Evolutionary conservation across 2,329 filamentous ascomycete species (phyloP).

Genomic region (Colletotrichum sidae): DNA sequence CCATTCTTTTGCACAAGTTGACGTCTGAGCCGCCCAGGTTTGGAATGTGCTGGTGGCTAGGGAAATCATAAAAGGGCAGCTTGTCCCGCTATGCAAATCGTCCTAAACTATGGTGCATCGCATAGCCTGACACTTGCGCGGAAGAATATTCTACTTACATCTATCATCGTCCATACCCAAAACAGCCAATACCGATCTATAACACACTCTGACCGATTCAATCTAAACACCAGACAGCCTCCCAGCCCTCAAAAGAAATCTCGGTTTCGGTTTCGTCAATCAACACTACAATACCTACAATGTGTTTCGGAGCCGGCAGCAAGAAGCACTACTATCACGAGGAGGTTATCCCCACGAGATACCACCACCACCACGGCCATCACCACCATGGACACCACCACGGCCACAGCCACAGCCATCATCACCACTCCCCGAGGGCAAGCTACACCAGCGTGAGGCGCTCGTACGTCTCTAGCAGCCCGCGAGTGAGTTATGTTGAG

Average conservation of each 20-base stretch:
- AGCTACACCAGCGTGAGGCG: conserved; percentile 56
- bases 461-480: conserved; percentile 52
- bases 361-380: conserved; percentile 48
- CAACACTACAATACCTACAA: conserved; percentile 39
- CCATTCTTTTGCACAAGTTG: conserved; percentile 6
- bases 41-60: background rate
- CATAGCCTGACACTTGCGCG: conserved; percentile 22
- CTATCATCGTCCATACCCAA: background rate
- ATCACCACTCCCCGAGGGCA: conserved; percentile 52
- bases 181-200: background rate
- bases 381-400: conserved; percentile 49
- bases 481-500: conserved; percentile 54
- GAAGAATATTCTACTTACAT: conserved; percentile 30
- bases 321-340: conserved; percentile 68
- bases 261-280: too few species aligned
- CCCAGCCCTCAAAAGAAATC: background rate
- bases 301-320: conserved; percentile 60
- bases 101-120: conserved; percentile 4
- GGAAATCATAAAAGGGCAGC: conserved; percentile 35
- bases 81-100: conserved; percentile 16
- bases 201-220: background rate
- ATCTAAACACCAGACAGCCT: background rate
- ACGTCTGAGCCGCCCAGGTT: conserved; percentile 13
- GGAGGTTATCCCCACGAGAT: conserved; percentile 61
- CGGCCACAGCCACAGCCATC: conserved; percentile 49